Evolutionary conservation across 108 stramenopile species (phyloP).

Genomic region (Craspedostauros australis): DNA sequence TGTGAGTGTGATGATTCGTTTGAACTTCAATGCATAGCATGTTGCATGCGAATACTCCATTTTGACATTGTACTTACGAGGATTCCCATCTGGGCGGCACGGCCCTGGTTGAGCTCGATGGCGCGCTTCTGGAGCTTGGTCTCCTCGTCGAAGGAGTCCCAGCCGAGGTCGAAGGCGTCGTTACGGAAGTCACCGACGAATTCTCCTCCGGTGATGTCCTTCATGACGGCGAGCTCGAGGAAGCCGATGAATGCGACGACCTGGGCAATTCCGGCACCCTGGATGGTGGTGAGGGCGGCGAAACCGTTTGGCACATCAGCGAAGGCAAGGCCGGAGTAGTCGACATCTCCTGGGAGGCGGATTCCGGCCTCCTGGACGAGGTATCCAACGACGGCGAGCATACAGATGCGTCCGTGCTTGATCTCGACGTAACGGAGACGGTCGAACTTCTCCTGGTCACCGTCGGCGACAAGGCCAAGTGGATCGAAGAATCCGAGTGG

Average conservation of each 20-base stretch:
- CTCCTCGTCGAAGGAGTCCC: conserved; percentile 59
- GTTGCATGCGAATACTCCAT: too few species aligned
- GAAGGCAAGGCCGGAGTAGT: conserved; percentile 46
- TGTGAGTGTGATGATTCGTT: too few species aligned
- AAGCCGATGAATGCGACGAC: conserved; percentile 60
- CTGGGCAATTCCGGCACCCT: conserved; percentile 37
- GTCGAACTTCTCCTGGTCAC: conserved; percentile 47
- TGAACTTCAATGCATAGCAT: too few species aligned
- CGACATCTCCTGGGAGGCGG: conserved; percentile 54
- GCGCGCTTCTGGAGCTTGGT: conserved; percentile 60
- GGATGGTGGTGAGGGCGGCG: conserved; percentile 32
- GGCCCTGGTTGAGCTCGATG: conserved; percentile 73
- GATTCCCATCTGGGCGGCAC: conserved; percentile 69
- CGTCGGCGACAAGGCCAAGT: conserved; percentile 31
- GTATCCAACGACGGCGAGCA: conserved; percentile 62
- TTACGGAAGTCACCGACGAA: conserved; percentile 75
- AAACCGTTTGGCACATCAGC: too few species aligned
- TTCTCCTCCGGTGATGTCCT: conserved; percentile 51
- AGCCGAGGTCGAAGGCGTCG: conserved; percentile 61
- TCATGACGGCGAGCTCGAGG: conserved; percentile 60
- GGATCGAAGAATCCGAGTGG: conserved; percentile 59
- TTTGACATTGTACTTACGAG: too few species aligned
- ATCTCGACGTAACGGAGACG: conserved; percentile 82
- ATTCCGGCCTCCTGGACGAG: conserved; percentile 30
- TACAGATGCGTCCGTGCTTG: conserved; percentile 86